Base-by-base conservation (phyloP, 2,329 filamentous ascomycete genomes). In the Cladobotryum mycophilum region DNA sequence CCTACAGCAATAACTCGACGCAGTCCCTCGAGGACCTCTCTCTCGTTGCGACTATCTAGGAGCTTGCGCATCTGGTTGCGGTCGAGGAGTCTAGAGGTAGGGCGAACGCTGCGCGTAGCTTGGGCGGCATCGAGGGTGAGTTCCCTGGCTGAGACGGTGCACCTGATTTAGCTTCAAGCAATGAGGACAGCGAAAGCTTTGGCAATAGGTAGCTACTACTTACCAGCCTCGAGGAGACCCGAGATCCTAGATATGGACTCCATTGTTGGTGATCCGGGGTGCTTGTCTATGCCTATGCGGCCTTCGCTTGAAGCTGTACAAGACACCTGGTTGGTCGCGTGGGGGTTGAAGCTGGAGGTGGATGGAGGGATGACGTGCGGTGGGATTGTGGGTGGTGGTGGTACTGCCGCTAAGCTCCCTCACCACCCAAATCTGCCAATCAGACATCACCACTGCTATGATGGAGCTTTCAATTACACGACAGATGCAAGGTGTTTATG, bases 51-150 rank as follows among this genome's bases (percentile, higher is more conserved):
- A 64, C 91, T 96, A 69, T 97, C 93, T 56, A 99, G 79, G 15
- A 97, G 81, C 73, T 92, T 96, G 76, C 95, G 95, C 65, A 97
- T 86, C 72, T 96, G 90, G 53, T 80, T 76, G n/a, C 84, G 80
- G 53, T 91, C 86, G 56, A 93, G 72, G 42, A 83, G 81, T 48
- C 82, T 81, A 20, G 81, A 76, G 35, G 82, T 75, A 59, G 78
- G 76, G 53, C 82, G 76, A 54, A 78, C 76, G 65, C 75, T 80
- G 64, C 89, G 82, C 60, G 91, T 90, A 61, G 90, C 89, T 69
- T 91, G 89, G 61, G 93, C 92, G 59, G 93, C 93, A 79, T 99
- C 93, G 71, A 99, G 84, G 51, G 93, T 99, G 66, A 99, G 85
- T 72, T 97, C 93, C 71, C 93, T 87, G 66, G 93, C 93, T 96